These are phyloP conservation scores for Fusarium floridanum DNA, from an alignment of 2,329 filamentous ascomycete species.

Conservation along the genomic window DNA sequence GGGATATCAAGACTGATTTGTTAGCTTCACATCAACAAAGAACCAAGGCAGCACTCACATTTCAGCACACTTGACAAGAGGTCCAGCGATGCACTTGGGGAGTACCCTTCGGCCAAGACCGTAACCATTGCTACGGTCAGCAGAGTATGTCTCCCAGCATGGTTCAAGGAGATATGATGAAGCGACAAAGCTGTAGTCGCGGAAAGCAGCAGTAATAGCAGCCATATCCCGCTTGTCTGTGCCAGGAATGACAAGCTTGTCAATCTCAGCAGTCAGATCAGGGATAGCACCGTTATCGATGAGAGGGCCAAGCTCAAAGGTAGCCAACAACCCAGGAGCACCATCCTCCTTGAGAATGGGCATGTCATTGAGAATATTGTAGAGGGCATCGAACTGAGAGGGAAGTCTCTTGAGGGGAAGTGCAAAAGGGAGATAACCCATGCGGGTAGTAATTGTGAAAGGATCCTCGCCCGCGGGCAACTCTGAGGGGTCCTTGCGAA, in stretches of 20 bases:
- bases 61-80: slow-evolving; percentile 36
- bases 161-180: slow-evolving; percentile 35
- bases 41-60: slow-evolving; percentile 14
- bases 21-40: background rate
- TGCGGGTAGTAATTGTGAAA: slow-evolving; percentile 38
- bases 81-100: slow-evolving; percentile 38
- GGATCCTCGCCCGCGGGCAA: slow-evolving; percentile 34
- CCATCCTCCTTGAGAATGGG: slow-evolving; percentile 37
- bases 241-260: slow-evolving; percentile 27
- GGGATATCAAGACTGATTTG: slow-evolving; percentile 28
- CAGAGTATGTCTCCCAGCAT: slow-evolving; percentile 37
- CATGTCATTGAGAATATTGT: slow-evolving; percentile 33
- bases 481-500: slow-evolving; percentile 35
- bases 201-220: slow-evolving; percentile 34
- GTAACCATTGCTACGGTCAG: slow-evolving; percentile 24
- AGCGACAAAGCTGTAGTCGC: slow-evolving; percentile 37
- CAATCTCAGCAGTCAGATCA: slow-evolving; percentile 36
- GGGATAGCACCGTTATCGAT: slow-evolving; percentile 33
- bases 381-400: slow-evolving; percentile 34
- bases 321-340: slow-evolving; percentile 25
- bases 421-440: slow-evolving; percentile 31
- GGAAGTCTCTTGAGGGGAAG: slow-evolving; percentile 32
- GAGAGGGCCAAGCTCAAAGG: slow-evolving; percentile 31
- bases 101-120: slow-evolving; percentile 32
- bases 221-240: slow-evolving; percentile 35